Conservation (phyloP, 192 early-diverging fungal species). For the Podila epigama region DNA sequence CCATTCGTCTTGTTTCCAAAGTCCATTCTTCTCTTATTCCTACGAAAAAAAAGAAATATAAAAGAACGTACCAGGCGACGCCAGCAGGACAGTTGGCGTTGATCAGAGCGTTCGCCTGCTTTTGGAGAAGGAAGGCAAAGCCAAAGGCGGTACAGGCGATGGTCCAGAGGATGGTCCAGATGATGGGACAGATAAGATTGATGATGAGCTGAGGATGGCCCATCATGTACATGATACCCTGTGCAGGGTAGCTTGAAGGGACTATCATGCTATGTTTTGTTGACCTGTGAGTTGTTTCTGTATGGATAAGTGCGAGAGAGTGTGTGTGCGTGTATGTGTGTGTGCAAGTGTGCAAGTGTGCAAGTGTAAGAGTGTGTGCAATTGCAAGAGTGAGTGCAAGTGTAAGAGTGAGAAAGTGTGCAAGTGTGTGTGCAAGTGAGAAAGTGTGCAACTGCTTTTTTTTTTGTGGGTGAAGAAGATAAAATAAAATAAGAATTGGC, state of each 20-base stretch:
- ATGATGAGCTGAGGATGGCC: conserved; percentile 37
- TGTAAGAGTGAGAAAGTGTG: not conserved
- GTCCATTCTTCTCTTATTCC: no score
- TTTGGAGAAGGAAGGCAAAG: conserved; percentile 61
- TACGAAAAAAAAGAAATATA: not conserved
- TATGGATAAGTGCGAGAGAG: not conserved
- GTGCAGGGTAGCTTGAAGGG: not conserved
- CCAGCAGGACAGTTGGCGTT: conserved; percentile 58
- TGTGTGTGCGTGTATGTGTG: not conserved
- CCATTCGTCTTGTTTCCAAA: no score
- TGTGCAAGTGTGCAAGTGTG: not conserved
- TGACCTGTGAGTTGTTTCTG: no score
- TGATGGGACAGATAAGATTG: conserved; percentile 35
- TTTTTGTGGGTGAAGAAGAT: not conserved
- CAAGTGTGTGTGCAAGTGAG: no score
- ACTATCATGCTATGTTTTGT: conserved; percentile 4
- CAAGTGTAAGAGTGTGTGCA: not conserved
- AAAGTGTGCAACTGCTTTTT: no score
- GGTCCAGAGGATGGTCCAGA: conserved; percentile 44
- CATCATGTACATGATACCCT: conserved; percentile 37
- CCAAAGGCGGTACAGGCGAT: conserved; percentile 23
- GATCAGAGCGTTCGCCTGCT: conserved; percentile 67
- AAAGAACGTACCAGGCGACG: conserved; percentile 57
- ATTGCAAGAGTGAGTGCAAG: not conserved
- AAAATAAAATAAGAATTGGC: not conserved